These are phyloP conservation scores for Bidens hawaiensis DNA, from an alignment of 140 eudicot species.

Conservation along the genomic window DNA sequence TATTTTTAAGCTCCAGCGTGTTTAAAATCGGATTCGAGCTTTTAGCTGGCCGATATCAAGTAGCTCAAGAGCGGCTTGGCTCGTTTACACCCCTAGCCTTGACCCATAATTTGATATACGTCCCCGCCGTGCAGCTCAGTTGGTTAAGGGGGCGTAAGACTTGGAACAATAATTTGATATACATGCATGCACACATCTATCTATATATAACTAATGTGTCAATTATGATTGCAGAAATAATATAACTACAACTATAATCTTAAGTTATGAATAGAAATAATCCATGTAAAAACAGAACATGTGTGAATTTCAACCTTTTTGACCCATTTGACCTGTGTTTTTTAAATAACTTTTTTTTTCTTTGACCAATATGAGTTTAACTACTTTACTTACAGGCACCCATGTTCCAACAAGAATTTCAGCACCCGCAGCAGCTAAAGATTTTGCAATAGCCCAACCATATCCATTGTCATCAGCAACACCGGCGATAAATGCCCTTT, in stretches of 20 bases:
- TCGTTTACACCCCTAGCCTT: no score
- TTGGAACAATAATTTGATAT: no score
- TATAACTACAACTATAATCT: neutral
- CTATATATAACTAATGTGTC: neutral
- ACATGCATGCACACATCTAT: no score
- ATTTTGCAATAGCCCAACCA: conserved; percentile 97
- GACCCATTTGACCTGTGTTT: neutral
- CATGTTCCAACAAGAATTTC: conserved; percentile 96
- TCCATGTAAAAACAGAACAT: neutral
- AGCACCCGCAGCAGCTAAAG: conserved; percentile 98
- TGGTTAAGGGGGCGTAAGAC: no score
- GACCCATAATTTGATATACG: no score
- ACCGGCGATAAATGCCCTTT: conserved; percentile 95
- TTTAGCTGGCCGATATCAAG: no score
- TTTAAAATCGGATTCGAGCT: no score
- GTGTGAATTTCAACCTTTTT: neutral
- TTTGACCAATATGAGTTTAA: neutral
- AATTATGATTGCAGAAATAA: neutral
- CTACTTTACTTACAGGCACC: conserved; percentile 80
- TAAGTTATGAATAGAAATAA: neutral
- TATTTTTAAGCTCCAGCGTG: no score
- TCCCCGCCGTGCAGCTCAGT: no score
- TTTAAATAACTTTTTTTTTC: neutral
- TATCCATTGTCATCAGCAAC: conserved; percentile 98
- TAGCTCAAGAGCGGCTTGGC: no score